Conservation (phyloP, 306 rosid species). For the Malus fusca region DNA sequence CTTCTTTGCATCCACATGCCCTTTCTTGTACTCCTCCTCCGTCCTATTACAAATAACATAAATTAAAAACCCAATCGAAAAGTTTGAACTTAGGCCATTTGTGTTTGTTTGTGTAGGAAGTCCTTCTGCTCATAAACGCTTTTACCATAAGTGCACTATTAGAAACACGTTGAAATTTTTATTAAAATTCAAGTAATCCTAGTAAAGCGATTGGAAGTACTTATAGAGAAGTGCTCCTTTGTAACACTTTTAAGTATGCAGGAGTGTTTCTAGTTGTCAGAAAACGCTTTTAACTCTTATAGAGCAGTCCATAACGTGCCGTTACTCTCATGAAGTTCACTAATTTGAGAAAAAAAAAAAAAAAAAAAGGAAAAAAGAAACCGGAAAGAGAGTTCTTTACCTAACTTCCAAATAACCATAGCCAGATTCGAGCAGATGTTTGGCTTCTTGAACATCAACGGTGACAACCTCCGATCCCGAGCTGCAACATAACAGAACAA, state of each 20-base stretch:
- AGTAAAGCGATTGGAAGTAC: no score
- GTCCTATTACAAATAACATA: slow-evolving; percentile 40
- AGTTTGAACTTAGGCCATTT: no score
- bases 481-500: slow-evolving; percentile 23
- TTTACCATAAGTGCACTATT: no score
- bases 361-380: neutral
- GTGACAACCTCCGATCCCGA: slow-evolving; percentile 48
- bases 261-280: no score
- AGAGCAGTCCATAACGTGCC: no score
- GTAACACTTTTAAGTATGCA: no score
- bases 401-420: slow-evolving; percentile 69
- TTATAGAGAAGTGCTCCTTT: no score
- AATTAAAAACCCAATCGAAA: neutral
- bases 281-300: no score
- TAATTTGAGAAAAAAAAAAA: neutral
- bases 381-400: slow-evolving; percentile 15
- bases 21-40: slow-evolving; percentile 58
- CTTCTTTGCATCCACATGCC: slow-evolving; percentile 52
- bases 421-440: slow-evolving; percentile 46
- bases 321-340: neutral
- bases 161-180: no score
- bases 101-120: no score
- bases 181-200: no score
- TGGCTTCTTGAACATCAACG: slow-evolving; percentile 54
- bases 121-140: no score